Evolutionary conservation across 139 green algal genomes (phyloP).

Genomic region (Trebouxia sp.): DNA sequence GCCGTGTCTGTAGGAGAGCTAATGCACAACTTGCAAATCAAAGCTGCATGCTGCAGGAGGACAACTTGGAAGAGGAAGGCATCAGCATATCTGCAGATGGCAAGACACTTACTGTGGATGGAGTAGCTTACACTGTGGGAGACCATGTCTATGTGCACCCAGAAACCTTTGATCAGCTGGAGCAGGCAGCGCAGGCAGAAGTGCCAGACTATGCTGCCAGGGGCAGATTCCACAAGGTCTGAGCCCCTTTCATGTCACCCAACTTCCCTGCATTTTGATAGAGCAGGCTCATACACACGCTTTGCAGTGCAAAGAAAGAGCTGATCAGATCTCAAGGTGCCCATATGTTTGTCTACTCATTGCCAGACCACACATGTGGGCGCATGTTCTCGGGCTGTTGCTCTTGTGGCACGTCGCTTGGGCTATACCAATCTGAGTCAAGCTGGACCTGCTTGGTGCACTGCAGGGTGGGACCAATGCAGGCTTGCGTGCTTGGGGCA

Average conservation of each 20-base stretch:
- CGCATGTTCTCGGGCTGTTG: too few species aligned
- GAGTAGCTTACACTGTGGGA: conserved; percentile 61
- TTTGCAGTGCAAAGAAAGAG: too few species aligned
- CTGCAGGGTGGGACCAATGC: conserved; percentile 52
- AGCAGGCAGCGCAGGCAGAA: conserved; percentile 32
- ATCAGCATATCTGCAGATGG: conserved; percentile 34
- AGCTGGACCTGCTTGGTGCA: background rate
- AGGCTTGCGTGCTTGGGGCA: conserved; percentile 72
- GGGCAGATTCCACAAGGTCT: conserved; percentile 69
- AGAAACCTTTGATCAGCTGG: conserved; percentile 55
- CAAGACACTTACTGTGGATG: conserved; percentile 62
- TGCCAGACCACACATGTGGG: too few species aligned
- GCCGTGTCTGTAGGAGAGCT: background rate
- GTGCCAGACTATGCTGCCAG: conserved; percentile 62
- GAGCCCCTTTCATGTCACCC: too few species aligned
- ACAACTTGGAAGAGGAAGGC: conserved; percentile 26
- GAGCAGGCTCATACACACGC: background rate
- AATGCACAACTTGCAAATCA: background rate
- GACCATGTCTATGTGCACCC: conserved; percentile 83
- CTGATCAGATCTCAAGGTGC: too few species aligned
- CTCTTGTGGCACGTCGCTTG: too few species aligned
- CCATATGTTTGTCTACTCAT: too few species aligned
- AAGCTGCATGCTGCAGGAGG: conserved; percentile 26
- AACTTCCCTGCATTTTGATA: background rate
- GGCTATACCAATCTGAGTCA: too few species aligned